A percentile compares a stretch with the other conserved stretches of the same genome.
Evolutionary conservation across 1,284 basidiomycete species (phyloP).

Genomic region (Takashimella tepidaria): DNA sequence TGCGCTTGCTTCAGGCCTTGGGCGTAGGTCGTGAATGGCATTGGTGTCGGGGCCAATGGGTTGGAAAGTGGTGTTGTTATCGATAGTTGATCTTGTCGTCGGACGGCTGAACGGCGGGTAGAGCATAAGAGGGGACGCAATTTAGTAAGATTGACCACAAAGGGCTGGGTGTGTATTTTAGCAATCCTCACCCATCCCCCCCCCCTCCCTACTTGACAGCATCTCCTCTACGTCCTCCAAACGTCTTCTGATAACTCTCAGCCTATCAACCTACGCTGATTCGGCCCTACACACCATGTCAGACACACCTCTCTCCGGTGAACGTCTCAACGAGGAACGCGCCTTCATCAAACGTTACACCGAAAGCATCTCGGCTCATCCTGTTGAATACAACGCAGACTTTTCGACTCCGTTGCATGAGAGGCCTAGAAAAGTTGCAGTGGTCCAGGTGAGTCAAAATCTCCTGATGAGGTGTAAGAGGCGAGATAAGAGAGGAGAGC

Average conservation of each 20-base stretch:
- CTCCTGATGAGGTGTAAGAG: not conserved
- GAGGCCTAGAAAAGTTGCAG: slow-evolving; percentile 65
- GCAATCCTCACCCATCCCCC: not conserved
- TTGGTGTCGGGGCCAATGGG: slow-evolving; percentile 8
- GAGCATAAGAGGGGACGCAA: not conserved
- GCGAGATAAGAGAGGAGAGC: slow-evolving; percentile 5
- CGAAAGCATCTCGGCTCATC: slow-evolving; percentile 62
- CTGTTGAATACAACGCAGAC: slow-evolving; percentile 65
- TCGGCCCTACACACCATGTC: slow-evolving; percentile 16
- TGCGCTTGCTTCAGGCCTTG: slow-evolving; percentile 41
- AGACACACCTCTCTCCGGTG: slow-evolving; percentile 45
- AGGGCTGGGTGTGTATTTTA: not conserved
- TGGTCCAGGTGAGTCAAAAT: slow-evolving; percentile 57
- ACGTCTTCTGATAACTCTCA: no score
- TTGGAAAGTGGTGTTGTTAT: no score
- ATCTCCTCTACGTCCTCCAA: not conserved
- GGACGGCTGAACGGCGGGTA: not conserved
- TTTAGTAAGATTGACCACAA: not conserved
- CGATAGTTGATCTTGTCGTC: no score
- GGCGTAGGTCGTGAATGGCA: slow-evolving; percentile 38
- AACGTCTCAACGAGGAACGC: slow-evolving; percentile 57
- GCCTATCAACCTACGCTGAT: no score
- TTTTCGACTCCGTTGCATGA: slow-evolving; percentile 69
- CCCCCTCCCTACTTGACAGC: not conserved
- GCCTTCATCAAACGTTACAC: slow-evolving; percentile 68